Base-by-base conservation (phyloP, 169 alveolate species). In the Plasmodium yoelii region DNA sequence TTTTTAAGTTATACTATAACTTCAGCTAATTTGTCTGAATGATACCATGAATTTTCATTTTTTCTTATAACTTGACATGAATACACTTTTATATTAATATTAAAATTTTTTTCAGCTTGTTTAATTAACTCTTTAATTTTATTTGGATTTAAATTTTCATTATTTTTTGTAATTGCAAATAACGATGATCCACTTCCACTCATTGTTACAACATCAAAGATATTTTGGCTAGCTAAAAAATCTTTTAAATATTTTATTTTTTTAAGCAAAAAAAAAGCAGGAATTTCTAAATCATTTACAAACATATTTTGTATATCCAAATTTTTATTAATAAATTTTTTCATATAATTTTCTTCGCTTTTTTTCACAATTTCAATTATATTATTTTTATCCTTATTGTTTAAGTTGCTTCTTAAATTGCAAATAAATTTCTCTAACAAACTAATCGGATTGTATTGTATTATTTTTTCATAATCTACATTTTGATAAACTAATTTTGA, bases 101-200 rank as follows among this genome's bases (percentile, higher is more conserved):
- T 56, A 19, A 77, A 64, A 44, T 64, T 77, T 77, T 42, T 26
- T 55, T 39, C 26, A 28, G 65, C 60, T 13, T 77, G 55, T 15
- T 64, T 47, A 28, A 77, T 77, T 69, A 77, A 26, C 26, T 77
- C 57, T 77, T 77, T 64, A 24, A 77, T 34, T 44, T 64, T 77
- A 57, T 77, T 68, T 5, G 10, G 26, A n/a, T 63, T 12, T 64
- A 53, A 46, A 77, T 57, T 49, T 22, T 63, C 65, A 22, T 74
- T 28, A n/a, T 64, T 77, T 49, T 77, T 77, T 42, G 88, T 49
- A n/a, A 77, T 34, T 9, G 77, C 75, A 77, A 77, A 77, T 63
- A 77, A 34, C 10, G 88, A 47, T 49, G 88, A 77, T 8, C 88
- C 88, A 46, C 88, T 77, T 12, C 88, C 88, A 77, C 88, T 77